phyloP scores from a whole-genome alignment of 306 rosid genomes.

The Alnus glutinosa region DNA sequence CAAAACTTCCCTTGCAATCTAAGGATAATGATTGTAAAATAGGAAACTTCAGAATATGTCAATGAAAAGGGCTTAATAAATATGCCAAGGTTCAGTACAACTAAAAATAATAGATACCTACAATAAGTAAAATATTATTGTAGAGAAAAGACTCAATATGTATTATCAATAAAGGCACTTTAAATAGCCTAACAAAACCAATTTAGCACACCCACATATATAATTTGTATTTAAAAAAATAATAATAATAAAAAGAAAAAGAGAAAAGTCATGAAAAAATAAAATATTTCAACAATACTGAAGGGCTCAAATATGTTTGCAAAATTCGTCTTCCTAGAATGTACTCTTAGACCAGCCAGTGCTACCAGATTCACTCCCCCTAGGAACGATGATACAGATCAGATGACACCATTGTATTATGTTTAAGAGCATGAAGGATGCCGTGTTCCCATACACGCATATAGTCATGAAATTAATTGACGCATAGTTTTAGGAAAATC shows the following conservation, averaged over 20 bases:
- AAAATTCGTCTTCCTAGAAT: not conserved
- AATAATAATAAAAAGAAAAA: not conserved
- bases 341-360: not conserved
- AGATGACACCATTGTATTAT: not conserved
- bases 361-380: not conserved
- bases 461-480: not conserved
- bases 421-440: not conserved
- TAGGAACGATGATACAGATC: not conserved
- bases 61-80: not conserved
- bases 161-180: not conserved
- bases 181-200: not conserved
- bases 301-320: not conserved
- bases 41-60: not conserved
- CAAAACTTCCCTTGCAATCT: constrained; percentile 89
- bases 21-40: constrained; percentile 12
- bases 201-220: not conserved
- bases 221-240: not conserved
- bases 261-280: not conserved
- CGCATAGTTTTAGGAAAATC: not conserved
- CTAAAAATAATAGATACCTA: constrained; percentile 5
- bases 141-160: not conserved
- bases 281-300: not conserved
- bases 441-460: not conserved
- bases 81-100: not conserved
- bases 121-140: not conserved